These are phyloP conservation scores for Chrysosphaeria jannelii DNA, from an alignment of 2,329 filamentous ascomycete species.

Conservation along the genomic window DNA sequence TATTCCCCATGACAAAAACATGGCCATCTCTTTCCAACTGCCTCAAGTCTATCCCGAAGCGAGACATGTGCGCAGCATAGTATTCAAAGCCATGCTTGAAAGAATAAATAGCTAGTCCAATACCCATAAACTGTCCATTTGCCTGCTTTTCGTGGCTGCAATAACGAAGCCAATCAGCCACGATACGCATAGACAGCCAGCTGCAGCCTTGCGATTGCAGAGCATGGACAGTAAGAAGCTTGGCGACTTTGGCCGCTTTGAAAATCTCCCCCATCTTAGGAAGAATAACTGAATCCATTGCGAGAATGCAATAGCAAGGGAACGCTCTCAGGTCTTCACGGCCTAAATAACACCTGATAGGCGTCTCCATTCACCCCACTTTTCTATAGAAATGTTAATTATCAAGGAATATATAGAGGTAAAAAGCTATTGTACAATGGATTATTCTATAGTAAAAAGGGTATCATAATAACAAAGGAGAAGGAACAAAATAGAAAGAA, in stretches of 20 bases:
- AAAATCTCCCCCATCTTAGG: constrained; percentile 1
- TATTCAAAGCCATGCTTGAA: constrained; percentile 3
- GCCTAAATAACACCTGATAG: too few species aligned
- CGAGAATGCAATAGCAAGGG: too few species aligned
- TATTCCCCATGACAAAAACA: constrained; percentile 3
- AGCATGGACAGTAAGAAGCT: constrained; percentile 1
- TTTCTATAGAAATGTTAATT: too few species aligned
- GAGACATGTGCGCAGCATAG: constrained; percentile 2
- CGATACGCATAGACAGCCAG: constrained; percentile 3
- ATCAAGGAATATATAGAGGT: too few species aligned
- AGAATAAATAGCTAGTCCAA: constrained; percentile 4
- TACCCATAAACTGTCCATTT: constrained; percentile 1
- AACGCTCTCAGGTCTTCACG: too few species aligned
- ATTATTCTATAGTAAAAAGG: too few species aligned
- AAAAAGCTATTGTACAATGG: too few species aligned
- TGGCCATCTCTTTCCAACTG: constrained; percentile 3
- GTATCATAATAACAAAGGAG: too few species aligned
- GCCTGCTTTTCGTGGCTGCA: background rate
- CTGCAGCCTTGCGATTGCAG: constrained; percentile 1
- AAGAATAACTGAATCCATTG: background rate
- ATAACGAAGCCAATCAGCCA: constrained; percentile 3
- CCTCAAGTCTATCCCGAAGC: constrained; percentile 4
- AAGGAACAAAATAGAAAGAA: too few species aligned
- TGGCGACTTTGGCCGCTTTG: background rate
- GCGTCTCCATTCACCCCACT: too few species aligned